Evolutionary conservation across 257 asterid genomes (phyloP).

Genomic region (Capsicum baccatum): DNA sequence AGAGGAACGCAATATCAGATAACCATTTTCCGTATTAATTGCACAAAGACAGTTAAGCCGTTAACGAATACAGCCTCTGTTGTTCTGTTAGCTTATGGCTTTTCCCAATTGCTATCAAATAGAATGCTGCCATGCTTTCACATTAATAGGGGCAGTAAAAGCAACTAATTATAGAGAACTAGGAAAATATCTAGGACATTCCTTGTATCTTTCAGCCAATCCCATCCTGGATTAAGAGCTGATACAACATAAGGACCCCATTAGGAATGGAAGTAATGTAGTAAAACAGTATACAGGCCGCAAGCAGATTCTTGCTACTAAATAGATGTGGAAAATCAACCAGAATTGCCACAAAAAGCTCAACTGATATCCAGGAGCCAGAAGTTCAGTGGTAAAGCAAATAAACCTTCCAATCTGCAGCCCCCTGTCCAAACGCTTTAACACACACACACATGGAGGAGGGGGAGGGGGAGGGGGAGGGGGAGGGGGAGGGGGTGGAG

Average conservation of each 20-base stretch:
- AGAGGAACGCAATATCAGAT: neutral
- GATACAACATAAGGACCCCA: neutral
- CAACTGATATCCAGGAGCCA: neutral
- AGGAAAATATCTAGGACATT: neutral
- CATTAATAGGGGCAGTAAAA: neutral
- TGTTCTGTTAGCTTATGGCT: neutral
- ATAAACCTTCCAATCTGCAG: neutral
- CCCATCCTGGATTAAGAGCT: neutral
- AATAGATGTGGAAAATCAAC: neutral
- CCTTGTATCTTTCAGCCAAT: neutral
- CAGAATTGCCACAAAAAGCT: neutral
- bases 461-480: too few relatives aligned
- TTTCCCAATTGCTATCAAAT: constrained; percentile 15
- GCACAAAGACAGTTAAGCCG: neutral
- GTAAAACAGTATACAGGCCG: neutral
- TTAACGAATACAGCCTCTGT: neutral
- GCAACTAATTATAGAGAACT: neutral
- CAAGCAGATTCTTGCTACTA: neutral
- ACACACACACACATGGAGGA: neutral
- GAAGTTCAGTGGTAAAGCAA: neutral
- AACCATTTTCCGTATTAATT: neutral
- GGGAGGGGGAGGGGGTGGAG: too few relatives aligned
- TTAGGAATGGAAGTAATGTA: neutral
- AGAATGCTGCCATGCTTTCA: neutral
- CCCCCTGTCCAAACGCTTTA: neutral